Percentiles rank a stretch among this genome's conserved stretches.
Conservation (phyloP, 306 rosid genomes). For the Psophocarpus tetragonolobus region DNA sequence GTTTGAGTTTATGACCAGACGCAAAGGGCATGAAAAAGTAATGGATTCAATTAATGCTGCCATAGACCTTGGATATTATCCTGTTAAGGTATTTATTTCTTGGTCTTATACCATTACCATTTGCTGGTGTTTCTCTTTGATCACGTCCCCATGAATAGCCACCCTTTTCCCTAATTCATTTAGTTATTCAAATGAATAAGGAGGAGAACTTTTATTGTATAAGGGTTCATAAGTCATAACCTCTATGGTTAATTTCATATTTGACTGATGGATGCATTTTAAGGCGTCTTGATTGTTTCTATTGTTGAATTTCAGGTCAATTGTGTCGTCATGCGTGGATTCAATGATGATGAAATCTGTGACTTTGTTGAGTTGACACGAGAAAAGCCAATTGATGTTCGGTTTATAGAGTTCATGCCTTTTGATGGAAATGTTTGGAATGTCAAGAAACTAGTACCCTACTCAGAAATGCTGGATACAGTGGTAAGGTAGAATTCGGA, state of each 20-base stretch:
- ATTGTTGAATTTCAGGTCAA: constrained; percentile 69
- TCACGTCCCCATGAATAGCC: background rate
- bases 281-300: constrained; percentile 23
- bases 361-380: constrained; percentile 84
- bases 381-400: constrained; percentile 73
- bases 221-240: background rate
- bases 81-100: constrained; percentile 75
- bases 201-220: background rate
- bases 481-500: constrained; percentile 90
- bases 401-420: constrained; percentile 99
- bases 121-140: background rate
- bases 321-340: constrained; percentile 92
- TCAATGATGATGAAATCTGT: constrained; percentile 88
- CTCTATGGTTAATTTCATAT: background rate
- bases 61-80: constrained; percentile 74
- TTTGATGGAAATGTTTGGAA: constrained; percentile 99
- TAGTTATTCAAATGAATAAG: background rate
- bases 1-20: constrained; percentile 91
- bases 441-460: constrained; percentile 91
- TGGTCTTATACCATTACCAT: background rate
- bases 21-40: constrained; percentile 85
- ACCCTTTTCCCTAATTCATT: constrained; percentile 18
- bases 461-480: constrained; percentile 83
- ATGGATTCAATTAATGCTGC: constrained; percentile 81
- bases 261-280: constrained; percentile 21